Evolutionary conservation across 352 stramenopile genomes (phyloP).

Genomic region (Globisporangium cylindrosporum): DNA sequence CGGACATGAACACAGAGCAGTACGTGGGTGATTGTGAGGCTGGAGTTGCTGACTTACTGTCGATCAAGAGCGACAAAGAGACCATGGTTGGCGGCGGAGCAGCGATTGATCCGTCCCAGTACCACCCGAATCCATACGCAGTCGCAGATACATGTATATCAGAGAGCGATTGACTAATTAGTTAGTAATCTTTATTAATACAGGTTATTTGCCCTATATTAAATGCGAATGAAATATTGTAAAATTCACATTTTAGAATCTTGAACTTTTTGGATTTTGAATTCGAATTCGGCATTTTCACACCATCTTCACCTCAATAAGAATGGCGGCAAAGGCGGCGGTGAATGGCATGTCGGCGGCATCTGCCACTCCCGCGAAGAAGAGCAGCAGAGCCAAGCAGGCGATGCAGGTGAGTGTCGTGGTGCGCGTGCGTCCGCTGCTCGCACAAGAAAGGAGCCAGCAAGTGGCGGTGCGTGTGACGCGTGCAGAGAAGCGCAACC

Average conservation of each 20-base stretch:
- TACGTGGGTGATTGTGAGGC: neutral
- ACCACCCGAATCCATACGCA: neutral
- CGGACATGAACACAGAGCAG: neutral
- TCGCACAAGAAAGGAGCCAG: slow-evolving; percentile 27
- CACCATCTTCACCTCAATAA: too few species aligned
- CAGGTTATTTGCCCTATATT: too few species aligned
- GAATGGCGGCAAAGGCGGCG: neutral
- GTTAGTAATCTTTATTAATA: too few species aligned
- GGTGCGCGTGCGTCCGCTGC: slow-evolving; percentile 36
- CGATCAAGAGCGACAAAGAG: slow-evolving; percentile 1
- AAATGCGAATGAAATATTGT: too few species aligned
- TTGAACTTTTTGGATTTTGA: too few species aligned
- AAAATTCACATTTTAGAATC: too few species aligned
- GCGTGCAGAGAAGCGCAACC: slow-evolving; percentile 14
- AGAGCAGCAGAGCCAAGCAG: slow-evolving; percentile 1
- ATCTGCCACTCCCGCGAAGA: slow-evolving; percentile 1
- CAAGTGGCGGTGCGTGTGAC: slow-evolving; percentile 18
- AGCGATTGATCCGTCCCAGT: neutral
- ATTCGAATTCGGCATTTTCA: too few species aligned
- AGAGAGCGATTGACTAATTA: neutral
- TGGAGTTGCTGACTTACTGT: neutral
- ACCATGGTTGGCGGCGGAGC: neutral
- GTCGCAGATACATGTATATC: neutral
- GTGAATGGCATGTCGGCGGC: neutral
- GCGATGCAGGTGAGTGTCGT: slow-evolving; percentile 35